Evolutionary conservation across 2,329 filamentous ascomycete species (phyloP).

Genomic region (Tolypocladium ovalisporum): DNA sequence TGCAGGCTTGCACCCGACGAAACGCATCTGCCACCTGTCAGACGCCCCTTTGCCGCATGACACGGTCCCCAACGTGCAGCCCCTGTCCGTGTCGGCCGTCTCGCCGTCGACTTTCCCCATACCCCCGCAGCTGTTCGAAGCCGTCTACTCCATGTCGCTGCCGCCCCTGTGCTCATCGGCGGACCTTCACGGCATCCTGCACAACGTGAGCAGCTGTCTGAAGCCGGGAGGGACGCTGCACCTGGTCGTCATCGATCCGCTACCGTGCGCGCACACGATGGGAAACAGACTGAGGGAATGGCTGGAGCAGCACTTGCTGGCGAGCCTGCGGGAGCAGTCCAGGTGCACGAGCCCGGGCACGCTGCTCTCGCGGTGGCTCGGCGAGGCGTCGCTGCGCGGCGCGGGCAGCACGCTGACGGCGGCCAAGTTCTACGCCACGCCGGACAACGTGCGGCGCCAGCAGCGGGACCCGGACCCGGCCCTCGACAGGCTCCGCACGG

Average conservation of each 20-base stretch:
- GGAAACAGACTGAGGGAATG: constrained; percentile 48
- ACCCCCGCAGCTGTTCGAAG: constrained; percentile 31
- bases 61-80: constrained; percentile 27
- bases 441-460: constrained; percentile 14
- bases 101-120: constrained; percentile 24
- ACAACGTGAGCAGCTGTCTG: constrained; percentile 45
- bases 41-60: constrained; percentile 25
- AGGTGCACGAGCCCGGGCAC: constrained; percentile 48
- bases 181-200: constrained; percentile 45
- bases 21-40: constrained; percentile 36
- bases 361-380: constrained; percentile 48
- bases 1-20: constrained; percentile 28
- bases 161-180: constrained; percentile 44
- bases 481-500: constrained; percentile 9
- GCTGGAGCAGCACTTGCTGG: constrained; percentile 49
- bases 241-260: constrained; percentile 51
- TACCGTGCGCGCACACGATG: constrained; percentile 42
- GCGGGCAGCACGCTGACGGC: constrained; percentile 35
- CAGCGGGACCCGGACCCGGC: constrained; percentile 12
- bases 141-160: constrained; percentile 42
- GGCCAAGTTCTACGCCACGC: constrained; percentile 37
- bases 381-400: constrained; percentile 39
- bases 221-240: constrained; percentile 44
- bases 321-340: constrained; percentile 47
- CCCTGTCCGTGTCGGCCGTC: constrained; percentile 26